These are phyloP conservation scores for Fusarium pseudonygamai DNA, from an alignment of 2,329 filamentous ascomycete genomes.

Conservation along the genomic window DNA sequence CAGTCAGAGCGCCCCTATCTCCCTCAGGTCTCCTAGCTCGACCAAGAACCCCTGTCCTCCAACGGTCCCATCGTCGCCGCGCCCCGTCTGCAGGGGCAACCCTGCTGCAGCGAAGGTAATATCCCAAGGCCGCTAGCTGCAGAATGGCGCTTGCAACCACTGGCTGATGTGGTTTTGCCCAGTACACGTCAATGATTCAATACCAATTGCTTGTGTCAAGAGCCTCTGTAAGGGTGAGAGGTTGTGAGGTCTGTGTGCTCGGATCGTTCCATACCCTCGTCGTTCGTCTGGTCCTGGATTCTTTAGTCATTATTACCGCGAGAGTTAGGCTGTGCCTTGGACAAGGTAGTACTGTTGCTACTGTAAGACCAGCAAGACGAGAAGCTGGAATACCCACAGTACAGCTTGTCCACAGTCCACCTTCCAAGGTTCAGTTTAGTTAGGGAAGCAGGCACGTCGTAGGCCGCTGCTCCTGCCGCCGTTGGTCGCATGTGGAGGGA, in stretches of 20 bases:
- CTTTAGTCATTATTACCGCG: conserved; percentile 14
- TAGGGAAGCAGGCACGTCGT: background rate
- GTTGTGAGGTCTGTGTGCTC: conserved; percentile 20
- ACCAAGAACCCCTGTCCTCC: conserved; percentile 10
- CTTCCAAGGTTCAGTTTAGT: conserved; percentile 12
- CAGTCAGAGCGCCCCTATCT: conserved; percentile 33
- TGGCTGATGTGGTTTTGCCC: conserved; percentile 36
- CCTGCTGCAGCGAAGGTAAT: conserved; percentile 45
- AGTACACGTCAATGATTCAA: conserved; percentile 34
- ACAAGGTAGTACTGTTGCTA: background rate
- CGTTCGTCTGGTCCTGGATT: conserved; percentile 16
- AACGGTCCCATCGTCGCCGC: conserved; percentile 30
- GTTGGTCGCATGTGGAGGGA: conserved; percentile 37
- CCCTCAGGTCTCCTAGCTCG: conserved; percentile 28
- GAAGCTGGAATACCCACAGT: conserved; percentile 25
- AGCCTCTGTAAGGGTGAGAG: conserved; percentile 35
- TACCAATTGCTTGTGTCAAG: conserved; percentile 5
- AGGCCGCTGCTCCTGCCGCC: conserved; percentile 35
- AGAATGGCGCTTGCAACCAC: conserved; percentile 44
- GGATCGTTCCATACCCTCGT: conserved; percentile 31
- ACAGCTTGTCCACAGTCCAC: conserved; percentile 18
- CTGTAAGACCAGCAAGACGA: background rate
- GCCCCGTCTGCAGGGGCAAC: conserved; percentile 44
- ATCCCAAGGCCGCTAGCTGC: conserved; percentile 44
- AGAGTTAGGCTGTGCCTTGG: conserved; percentile 3